Conservation (phyloP, 768 basidiomycete genomes). For the Amanita rimosa region DNA sequence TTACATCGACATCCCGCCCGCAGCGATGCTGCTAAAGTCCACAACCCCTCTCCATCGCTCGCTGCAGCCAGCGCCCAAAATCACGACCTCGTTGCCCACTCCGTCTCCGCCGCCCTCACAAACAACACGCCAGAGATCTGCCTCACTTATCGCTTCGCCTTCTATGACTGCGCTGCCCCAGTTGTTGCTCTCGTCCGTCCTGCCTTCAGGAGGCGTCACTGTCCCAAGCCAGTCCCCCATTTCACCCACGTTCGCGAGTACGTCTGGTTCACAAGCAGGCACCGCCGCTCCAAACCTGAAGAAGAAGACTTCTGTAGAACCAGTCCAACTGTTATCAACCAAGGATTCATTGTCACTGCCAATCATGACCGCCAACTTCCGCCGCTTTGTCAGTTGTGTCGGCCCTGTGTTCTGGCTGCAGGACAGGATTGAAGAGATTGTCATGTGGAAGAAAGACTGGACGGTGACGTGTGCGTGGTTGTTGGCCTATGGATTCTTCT, state of each 20-base stretch:
- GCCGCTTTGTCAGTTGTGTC: slow-evolving; percentile 63
- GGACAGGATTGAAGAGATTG: slow-evolving; percentile 76
- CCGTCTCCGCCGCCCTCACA: slow-evolving; percentile 23
- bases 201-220: slow-evolving; percentile 11
- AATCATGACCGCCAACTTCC: slow-evolving; percentile 69
- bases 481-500: slow-evolving; percentile 66
- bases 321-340: slow-evolving; percentile 35
- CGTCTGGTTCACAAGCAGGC: neutral
- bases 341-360: slow-evolving; percentile 68
- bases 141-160: slow-evolving; percentile 17
- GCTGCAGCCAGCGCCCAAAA: slow-evolving; percentile 22
- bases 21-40: neutral
- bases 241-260: neutral
- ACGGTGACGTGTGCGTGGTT: slow-evolving; percentile 66
- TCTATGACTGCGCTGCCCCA: slow-evolving; percentile 25
- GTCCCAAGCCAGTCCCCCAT: neutral
- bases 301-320: slow-evolving; percentile 13
- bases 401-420: slow-evolving; percentile 86
- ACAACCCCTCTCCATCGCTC: slow-evolving; percentile 10
- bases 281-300: slow-evolving; percentile 6
- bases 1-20: neutral
- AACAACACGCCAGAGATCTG: slow-evolving; percentile 12
- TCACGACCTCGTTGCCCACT: slow-evolving; percentile 29
- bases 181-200: slow-evolving; percentile 21
- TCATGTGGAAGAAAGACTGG: slow-evolving; percentile 76